Percentiles rank a stretch among this genome's conserved stretches.
These are phyloP conservation scores for Babesia microti DNA, from an alignment of 169 alveolate species.

Conservation along the genomic window DNA sequence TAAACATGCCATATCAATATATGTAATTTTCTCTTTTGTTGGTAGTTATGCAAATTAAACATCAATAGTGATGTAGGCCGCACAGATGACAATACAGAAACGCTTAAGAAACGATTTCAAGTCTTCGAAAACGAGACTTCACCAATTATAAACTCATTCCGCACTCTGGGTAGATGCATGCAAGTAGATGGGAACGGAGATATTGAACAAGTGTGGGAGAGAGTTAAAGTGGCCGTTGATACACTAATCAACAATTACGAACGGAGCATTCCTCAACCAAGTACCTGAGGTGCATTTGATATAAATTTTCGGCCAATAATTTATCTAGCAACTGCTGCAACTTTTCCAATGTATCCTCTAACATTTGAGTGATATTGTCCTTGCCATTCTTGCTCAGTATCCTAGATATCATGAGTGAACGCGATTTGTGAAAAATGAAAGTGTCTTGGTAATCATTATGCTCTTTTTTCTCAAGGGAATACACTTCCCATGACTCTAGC, in stretches of 20 bases:
- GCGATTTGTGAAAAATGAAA: no score
- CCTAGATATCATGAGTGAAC: no score
- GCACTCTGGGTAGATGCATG: conserved; percentile 62
- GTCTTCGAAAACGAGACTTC: conserved; percentile 80
- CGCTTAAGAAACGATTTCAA: conserved; percentile 79
- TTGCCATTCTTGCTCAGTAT: no score
- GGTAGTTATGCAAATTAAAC: background rate
- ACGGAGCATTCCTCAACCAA: no score
- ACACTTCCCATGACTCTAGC: no score
- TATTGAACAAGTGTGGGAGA: conserved; percentile 65
- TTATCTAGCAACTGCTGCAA: background rate
- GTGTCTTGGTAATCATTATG: no score
- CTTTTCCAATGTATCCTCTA: no score
- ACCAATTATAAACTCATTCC: conserved; percentile 79
- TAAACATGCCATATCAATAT: background rate
- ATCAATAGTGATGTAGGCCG: conserved; percentile 66
- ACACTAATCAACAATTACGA: no score
- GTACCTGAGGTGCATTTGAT: background rate
- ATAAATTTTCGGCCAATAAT: background rate
- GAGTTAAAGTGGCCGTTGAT: conserved; percentile 5
- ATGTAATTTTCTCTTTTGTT: conserved; percentile 2
- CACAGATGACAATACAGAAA: conserved; percentile 86
- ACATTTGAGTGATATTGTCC: no score
- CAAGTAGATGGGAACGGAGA: conserved; percentile 58
- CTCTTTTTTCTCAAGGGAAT: no score